phyloP scores from a whole-genome alignment of 371 early-diverging fungal species.

The Haplosporangium sp. region DNA sequence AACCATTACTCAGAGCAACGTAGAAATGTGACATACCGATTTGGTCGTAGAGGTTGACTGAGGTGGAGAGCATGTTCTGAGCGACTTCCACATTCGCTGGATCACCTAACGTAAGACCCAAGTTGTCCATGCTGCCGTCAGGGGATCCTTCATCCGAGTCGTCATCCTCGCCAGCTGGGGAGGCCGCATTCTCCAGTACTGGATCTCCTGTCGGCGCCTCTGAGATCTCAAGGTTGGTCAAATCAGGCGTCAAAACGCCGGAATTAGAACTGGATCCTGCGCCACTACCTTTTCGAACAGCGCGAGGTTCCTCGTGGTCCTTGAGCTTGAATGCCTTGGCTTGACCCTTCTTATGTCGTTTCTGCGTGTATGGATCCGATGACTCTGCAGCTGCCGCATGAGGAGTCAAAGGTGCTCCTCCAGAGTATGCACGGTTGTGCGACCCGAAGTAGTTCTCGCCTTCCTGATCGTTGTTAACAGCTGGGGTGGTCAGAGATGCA shows the following conservation, averaged over 20 bases:
- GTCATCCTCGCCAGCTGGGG: slow-evolving; percentile 25
- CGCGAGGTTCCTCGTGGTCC: slow-evolving; percentile 59
- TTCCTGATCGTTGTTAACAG: slow-evolving; percentile 33
- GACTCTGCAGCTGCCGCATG: slow-evolving; percentile 13
- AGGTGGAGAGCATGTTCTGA: slow-evolving; percentile 66
- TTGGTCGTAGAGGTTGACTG: slow-evolving; percentile 87
- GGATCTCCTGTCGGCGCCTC: slow-evolving; percentile 19
- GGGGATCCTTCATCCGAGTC: slow-evolving; percentile 48
- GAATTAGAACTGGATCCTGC: slow-evolving; percentile 11
- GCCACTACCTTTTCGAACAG: slow-evolving; percentile 27
- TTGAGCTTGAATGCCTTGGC: slow-evolving; percentile 62
- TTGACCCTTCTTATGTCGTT: slow-evolving; percentile 16
- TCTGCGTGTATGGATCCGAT: slow-evolving; percentile 23
- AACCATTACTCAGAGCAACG: background rate
- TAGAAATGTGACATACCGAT: slow-evolving; percentile 53
- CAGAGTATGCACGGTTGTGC: slow-evolving; percentile 17
- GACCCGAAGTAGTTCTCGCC: slow-evolving; percentile 52
- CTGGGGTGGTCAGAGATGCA: slow-evolving; percentile 39
- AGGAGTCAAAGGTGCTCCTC: slow-evolving; percentile 58
- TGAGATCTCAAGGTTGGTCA: slow-evolving; percentile 28
- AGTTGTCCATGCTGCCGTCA: slow-evolving; percentile 50
- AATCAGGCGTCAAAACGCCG: slow-evolving; percentile 24
- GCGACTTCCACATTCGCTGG: slow-evolving; percentile 72
- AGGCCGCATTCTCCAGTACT: slow-evolving; percentile 11
- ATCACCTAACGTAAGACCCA: slow-evolving; percentile 79